Percentiles rank a stretch among this genome's conserved stretches.
Evolutionary conservation across 768 basidiomycete species (phyloP).

Genomic region (Pisolithus orientalis): DNA sequence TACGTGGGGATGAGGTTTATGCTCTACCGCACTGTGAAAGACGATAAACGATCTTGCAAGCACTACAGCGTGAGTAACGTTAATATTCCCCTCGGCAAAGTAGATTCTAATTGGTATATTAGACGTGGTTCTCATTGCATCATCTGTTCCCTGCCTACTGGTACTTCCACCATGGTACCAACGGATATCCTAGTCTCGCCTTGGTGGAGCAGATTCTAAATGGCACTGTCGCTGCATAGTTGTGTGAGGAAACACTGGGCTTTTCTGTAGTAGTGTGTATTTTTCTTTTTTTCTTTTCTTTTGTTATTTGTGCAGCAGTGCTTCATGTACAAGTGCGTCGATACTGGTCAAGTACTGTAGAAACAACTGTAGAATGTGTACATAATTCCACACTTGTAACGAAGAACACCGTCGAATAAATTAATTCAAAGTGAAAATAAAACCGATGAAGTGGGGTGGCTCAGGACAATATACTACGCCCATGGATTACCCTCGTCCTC

Average conservation of each 20-base stretch:
- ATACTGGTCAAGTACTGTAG: no score
- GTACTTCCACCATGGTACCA: slow-evolving; percentile 24
- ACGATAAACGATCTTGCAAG: slow-evolving; percentile 32
- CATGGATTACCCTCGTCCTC: slow-evolving; percentile 23
- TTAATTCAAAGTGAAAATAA: no score
- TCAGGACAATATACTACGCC: slow-evolving; percentile 6
- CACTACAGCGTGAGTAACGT: slow-evolving; percentile 30
- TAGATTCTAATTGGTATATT: not conserved
- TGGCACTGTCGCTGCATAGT: not conserved
- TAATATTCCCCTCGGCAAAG: not conserved
- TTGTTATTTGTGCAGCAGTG: no score
- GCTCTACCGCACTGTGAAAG: slow-evolving; percentile 19
- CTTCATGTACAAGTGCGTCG: no score
- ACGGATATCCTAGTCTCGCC: slow-evolving; percentile 10
- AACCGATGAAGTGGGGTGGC: no score
- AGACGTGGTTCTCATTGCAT: slow-evolving; percentile 32
- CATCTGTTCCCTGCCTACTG: slow-evolving; percentile 32
- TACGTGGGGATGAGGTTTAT: slow-evolving; percentile 31
- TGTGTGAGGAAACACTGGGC: no score
- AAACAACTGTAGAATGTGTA: no score
- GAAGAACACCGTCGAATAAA: no score
- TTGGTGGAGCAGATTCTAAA: slow-evolving; percentile 8
- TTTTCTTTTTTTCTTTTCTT: no score
- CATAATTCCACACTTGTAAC: no score
- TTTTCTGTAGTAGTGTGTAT: no score